Percentiles rank a stretch among this genome's conserved stretches.
Conservation (phyloP, 495 filamentous ascomycete species). For the Talaromyces thailandensis region DNA sequence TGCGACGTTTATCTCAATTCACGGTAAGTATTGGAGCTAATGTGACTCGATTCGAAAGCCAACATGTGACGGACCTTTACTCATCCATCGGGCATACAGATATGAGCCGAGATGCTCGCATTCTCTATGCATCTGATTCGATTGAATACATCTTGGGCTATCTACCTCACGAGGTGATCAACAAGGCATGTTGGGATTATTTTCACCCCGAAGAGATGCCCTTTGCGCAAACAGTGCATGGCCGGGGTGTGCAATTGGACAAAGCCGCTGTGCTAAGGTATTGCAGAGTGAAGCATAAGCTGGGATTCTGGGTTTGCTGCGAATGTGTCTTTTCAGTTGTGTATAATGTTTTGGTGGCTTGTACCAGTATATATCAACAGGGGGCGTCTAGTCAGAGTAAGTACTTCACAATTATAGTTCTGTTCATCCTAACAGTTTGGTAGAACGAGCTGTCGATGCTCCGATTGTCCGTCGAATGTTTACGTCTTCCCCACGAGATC, state of each 20-base stretch:
- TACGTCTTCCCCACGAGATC: slow-evolving; percentile 72
- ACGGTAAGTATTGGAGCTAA: slow-evolving; percentile 49
- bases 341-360: slow-evolving; percentile 78
- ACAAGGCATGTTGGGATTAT: slow-evolving; percentile 75
- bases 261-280: slow-evolving; percentile 82
- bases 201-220: slow-evolving; percentile 78
- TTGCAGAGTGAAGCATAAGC: slow-evolving; percentile 57
- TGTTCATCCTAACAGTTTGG: slow-evolving; percentile 1
- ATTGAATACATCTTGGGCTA: slow-evolving; percentile 78
- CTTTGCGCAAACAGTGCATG: slow-evolving; percentile 64
- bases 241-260: slow-evolving; percentile 65
- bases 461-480: slow-evolving; percentile 72
- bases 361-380: slow-evolving; percentile 68
- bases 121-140: slow-evolving; percentile 78
- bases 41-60: neutral
- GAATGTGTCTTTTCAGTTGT: slow-evolving; percentile 88
- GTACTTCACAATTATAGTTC: slow-evolving; percentile 17
- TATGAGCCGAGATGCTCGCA: slow-evolving; percentile 47
- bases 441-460: slow-evolving; percentile 72
- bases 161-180: slow-evolving; percentile 62
- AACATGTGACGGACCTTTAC: neutral
- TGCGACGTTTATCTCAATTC: slow-evolving; percentile 89
- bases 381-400: slow-evolving; percentile 67
- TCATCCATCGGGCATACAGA: neutral
- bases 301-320: slow-evolving; percentile 70